Percentiles rank a stretch among this genome's conserved stretches.
These are phyloP conservation scores for Diaporthe sp. DNA, from an alignment of 2,329 filamentous ascomycete genomes.

Conservation along the genomic window DNA sequence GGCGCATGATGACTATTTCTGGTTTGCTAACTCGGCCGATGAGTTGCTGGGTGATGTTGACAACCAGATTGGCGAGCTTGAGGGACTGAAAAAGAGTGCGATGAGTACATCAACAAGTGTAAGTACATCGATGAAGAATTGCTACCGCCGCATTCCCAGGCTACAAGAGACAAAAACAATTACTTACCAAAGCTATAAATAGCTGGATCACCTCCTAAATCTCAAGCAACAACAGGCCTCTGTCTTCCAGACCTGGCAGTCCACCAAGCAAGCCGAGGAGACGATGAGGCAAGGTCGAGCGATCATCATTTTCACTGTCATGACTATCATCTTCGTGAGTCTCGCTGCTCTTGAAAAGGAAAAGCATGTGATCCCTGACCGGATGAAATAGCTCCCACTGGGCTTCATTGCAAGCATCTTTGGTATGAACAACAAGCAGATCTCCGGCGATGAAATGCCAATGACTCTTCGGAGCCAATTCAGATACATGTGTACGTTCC, in stretches of 20 bases:
- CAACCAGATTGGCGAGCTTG: constrained; percentile 1
- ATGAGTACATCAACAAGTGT: constrained; percentile 15
- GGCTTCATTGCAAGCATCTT: constrained; percentile 34
- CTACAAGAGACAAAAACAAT: fast-evolving
- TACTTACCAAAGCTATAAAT: fast-evolving
- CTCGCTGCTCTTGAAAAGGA: too few species aligned
- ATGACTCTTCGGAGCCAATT: constrained; percentile 1
- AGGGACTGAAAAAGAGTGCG: constrained; percentile 11
- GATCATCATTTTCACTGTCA: constrained; percentile 52
- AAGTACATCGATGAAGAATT: background rate
- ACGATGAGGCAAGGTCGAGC: constrained; percentile 49
- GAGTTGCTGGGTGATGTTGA: background rate
- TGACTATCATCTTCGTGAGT: constrained; percentile 52
- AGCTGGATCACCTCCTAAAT: constrained; percentile 46
- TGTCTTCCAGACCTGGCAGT: constrained; percentile 50
- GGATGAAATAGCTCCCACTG: background rate
- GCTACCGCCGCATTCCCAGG: too few species aligned
- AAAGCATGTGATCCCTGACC: too few species aligned
- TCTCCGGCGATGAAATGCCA: background rate
- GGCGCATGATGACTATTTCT: background rate
- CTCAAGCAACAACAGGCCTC: constrained; percentile 53
- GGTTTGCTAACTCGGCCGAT: background rate
- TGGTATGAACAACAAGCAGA: constrained; percentile 32
- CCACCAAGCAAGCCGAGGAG: constrained; percentile 48
- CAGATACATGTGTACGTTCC: constrained; percentile 2